Evolutionary conservation across 2,329 filamentous ascomycete genomes (phyloP).

Genomic region (Penicillium sp.): DNA sequence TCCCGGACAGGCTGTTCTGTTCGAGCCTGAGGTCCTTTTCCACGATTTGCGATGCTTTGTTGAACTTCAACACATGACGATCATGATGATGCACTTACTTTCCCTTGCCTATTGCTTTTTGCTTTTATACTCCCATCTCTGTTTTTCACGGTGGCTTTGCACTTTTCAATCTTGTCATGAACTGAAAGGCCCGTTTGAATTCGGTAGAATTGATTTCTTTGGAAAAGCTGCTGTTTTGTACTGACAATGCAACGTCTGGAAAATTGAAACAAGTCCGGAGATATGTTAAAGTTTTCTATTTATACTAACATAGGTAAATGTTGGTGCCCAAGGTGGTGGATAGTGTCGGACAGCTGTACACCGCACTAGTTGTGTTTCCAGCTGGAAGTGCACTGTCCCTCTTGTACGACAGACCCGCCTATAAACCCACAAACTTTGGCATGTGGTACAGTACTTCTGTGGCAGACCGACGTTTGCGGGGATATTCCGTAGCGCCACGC

Average conservation of each 20-base stretch:
- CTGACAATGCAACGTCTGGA: background rate
- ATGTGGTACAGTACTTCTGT: background rate
- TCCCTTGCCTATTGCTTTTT: conserved; percentile 5
- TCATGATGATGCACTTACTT: conserved; percentile 21
- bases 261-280: background rate
- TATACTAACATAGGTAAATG: background rate
- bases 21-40: background rate
- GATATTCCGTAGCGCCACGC: background rate
- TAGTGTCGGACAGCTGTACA: background rate
- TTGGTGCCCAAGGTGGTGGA: conserved; percentile 5
- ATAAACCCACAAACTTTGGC: background rate
- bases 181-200: conserved; percentile 18
- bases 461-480: background rate
- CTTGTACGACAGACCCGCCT: background rate
- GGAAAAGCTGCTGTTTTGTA: conserved; percentile 4
- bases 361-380: background rate
- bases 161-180: conserved; percentile 10
- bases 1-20: background rate
- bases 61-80: conserved; percentile 14
- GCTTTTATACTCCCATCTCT: background rate
- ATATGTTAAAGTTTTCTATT: background rate
- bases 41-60: background rate
- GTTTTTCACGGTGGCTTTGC: conserved; percentile 8
- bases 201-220: conserved; percentile 1
- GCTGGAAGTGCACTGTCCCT: background rate